Percentiles rank a stretch among this genome's conserved stretches.
These are phyloP conservation scores for Brassica balearica DNA, from an alignment of 441 rosid genomes.

Conservation along the genomic window DNA sequence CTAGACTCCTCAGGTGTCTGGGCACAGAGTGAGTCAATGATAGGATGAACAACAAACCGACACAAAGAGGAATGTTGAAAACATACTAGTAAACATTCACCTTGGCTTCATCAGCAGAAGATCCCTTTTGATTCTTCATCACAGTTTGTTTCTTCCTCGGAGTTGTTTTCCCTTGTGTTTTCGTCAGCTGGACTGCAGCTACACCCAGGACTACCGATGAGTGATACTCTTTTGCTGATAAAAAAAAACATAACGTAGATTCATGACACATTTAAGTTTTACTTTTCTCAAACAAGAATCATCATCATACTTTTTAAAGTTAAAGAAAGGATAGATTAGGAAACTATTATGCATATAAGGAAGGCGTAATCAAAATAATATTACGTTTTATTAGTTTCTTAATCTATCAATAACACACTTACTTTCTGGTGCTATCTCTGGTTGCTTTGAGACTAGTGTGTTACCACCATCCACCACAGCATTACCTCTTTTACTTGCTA, in stretches of 20 bases:
- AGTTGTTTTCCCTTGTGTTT: slow-evolving; percentile 39
- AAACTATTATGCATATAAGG: not conserved
- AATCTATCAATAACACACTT: slow-evolving; percentile 12
- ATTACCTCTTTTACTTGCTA: slow-evolving; percentile 19
- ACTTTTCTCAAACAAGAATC: not conserved
- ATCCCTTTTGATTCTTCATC: slow-evolving; percentile 37
- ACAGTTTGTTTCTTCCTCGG: slow-evolving; percentile 42
- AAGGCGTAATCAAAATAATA: not conserved
- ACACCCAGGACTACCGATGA: slow-evolving; percentile 37
- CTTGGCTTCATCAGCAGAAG: slow-evolving; percentile 30
- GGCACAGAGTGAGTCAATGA: slow-evolving; percentile 5
- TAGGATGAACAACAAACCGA: slow-evolving; percentile 10
- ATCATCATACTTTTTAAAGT: slow-evolving; percentile 1
- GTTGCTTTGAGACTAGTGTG: slow-evolving; percentile 18
- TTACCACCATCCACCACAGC: slow-evolving; percentile 20
- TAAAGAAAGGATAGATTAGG: not conserved
- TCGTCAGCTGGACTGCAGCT: slow-evolving; percentile 15
- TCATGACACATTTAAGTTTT: slow-evolving; percentile 13
- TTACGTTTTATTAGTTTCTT: slow-evolving; percentile 1
- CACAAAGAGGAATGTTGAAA: too few species aligned
- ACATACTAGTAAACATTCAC: slow-evolving; percentile 16
- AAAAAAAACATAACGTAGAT: slow-evolving; percentile 4
- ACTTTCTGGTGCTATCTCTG: slow-evolving; percentile 21
- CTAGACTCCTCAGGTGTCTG: slow-evolving; percentile 48
- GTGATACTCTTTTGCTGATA: slow-evolving; percentile 27